A percentile compares a stretch with the other conserved stretches of the same genome.
Conservation (phyloP, 495 filamentous ascomycete species). For the Aspergillus steynii region DNA sequence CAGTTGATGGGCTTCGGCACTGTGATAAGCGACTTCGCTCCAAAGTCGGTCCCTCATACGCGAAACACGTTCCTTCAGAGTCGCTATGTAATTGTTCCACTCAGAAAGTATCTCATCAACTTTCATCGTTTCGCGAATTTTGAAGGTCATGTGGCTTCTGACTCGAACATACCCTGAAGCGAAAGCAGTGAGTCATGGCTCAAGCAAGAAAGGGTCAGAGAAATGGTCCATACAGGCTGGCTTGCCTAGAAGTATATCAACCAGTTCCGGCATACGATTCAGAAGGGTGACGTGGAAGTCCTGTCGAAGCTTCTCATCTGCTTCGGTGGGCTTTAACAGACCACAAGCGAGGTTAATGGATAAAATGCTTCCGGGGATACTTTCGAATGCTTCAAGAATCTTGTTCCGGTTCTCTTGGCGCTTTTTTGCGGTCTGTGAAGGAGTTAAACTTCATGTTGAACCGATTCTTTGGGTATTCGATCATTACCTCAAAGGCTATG, state of each 20-base stretch:
- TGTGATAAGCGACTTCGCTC: slow-evolving; percentile 1
- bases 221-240: not conserved
- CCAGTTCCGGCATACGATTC: not conserved
- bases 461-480: not conserved
- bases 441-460: not conserved
- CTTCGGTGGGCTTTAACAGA: not conserved
- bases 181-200: not conserved
- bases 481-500: not conserved
- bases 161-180: not conserved
- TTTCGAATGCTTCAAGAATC: slow-evolving; percentile 2
- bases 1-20: not conserved
- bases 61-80: not conserved
- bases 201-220: not conserved
- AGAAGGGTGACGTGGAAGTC: not conserved
- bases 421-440: not conserved
- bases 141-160: slow-evolving; percentile 1
- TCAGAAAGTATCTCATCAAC: not conserved
- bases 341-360: not conserved
- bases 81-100: not conserved
- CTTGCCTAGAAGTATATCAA: not conserved
- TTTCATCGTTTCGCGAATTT: not conserved
- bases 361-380: not conserved
- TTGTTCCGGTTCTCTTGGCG: not conserved
- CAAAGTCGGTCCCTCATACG: not conserved
- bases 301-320: not conserved